Percentiles rank a stretch among this genome's conserved stretches.
Conservation (phyloP, 305 asterid genomes). For the Fraxinus latifolia region DNA sequence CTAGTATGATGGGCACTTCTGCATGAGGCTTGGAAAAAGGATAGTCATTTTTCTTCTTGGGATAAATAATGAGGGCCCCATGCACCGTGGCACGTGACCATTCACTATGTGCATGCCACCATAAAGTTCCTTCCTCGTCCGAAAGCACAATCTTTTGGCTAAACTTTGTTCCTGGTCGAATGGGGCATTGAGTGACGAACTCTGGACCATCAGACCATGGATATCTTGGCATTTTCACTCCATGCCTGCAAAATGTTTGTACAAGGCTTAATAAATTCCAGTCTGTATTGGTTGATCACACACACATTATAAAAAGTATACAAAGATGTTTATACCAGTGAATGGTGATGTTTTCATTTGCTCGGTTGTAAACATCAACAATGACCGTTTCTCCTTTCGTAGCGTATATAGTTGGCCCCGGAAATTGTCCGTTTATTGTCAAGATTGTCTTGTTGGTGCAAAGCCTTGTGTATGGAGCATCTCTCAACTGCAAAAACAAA, state of each 20-base stretch:
- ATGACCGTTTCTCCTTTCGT: conserved; percentile 43
- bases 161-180: conserved; percentile 43
- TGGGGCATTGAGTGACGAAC: conserved; percentile 58
- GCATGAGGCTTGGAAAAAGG: conserved; percentile 54
- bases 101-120: conserved; percentile 77
- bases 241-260: conserved; percentile 43
- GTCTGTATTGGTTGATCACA: no score
- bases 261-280: no score
- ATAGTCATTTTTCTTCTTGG: conserved; percentile 30
- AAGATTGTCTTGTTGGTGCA: conserved; percentile 47
- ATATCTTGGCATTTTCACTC: conserved; percentile 59
- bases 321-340: conserved; percentile 39
- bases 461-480: conserved; percentile 36
- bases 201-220: conserved; percentile 72
- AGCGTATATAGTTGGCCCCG: conserved; percentile 58
- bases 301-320: no score
- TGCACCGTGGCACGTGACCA: conserved; percentile 69
- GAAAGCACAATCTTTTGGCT: conserved; percentile 43
- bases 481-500: conserved; percentile 35
- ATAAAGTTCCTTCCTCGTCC: conserved; percentile 58
- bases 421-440: conserved; percentile 55
- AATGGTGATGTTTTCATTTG: conserved; percentile 44
- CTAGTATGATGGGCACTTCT: conserved; percentile 55
- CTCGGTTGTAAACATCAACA: conserved; percentile 48
- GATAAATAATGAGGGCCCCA: conserved; percentile 47